A percentile compares a stretch with the other conserved stretches of the same genome.
Conservation (phyloP, 169 alveolate genomes). For the Plasmodium vivax region DNA sequence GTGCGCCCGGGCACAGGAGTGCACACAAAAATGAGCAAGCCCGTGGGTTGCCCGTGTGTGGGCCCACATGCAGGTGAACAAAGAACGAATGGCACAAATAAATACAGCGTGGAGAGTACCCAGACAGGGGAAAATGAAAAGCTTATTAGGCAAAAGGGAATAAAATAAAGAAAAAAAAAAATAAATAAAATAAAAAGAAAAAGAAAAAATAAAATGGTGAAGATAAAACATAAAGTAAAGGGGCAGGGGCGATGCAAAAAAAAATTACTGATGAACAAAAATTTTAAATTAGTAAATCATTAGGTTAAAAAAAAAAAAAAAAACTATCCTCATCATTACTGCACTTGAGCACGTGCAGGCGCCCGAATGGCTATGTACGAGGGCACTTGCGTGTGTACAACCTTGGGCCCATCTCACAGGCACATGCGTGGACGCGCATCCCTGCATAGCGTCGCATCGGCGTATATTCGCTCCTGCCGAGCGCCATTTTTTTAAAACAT, state of each 20-base stretch:
- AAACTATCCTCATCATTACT: not conserved
- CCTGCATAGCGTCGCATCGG: not conserved
- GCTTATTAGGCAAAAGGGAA: not conserved
- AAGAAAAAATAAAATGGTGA: not conserved
- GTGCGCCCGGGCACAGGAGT: not conserved
- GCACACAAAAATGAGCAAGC: not conserved
- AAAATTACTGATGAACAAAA: not conserved
- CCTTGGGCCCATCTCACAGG: not conserved
- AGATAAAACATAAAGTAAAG: not conserved
- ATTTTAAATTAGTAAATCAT: conserved; percentile 45
- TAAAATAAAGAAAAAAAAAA: not conserved
- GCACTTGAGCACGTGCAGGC: not conserved
- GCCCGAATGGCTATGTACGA: not conserved
- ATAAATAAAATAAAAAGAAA: not conserved
- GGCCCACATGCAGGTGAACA: not conserved
- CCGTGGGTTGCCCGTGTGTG: not conserved
- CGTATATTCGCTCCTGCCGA: not conserved
- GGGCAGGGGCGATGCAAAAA: not conserved
- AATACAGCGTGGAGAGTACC: not conserved
- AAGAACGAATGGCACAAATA: conserved; percentile 14
- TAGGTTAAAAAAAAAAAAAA: conserved; percentile 14
- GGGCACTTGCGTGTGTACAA: conserved; percentile 17
- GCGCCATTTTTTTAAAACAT: not conserved
- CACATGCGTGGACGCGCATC: not conserved
- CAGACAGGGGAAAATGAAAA: conserved; percentile 37